Evolutionary conservation across 176 grass and related monocot species (phyloP), one percentile per base, ranked within the genome.

Genomic region (Coix lacrymajobi): DNA sequence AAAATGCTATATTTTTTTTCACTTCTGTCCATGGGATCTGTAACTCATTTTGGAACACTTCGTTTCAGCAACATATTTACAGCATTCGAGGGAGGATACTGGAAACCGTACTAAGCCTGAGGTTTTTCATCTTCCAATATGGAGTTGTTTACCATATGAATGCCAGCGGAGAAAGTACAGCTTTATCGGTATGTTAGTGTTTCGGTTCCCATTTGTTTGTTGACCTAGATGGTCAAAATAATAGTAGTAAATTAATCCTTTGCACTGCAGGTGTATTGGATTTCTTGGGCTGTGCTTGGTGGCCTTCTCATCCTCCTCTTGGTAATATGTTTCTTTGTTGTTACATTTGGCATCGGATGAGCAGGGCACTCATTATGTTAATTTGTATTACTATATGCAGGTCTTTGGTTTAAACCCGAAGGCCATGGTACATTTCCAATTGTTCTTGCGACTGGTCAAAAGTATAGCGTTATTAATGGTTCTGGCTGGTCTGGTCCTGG

Each of bases 81-180:
- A 94, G 90, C 17, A 13, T 94, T 34, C 83, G 95, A 63, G 95
- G 95, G 51, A 90, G 92, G 46, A 94, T 97, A 87, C 78, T 97
- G 65, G 95, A 97, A 63, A 92, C 88, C 54, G 74, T 97, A 83
- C 58, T 92, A 49, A 97, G 95, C 84, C 85, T 92, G 39, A 92
- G 95, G 60, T 97, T 97, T 78, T 92, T 97, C 61, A 81, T 97
- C 61, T 97, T 97, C 81, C 95, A 97, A 78, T 97, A 89, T 78
- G 95, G 95, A 79, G 78, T 97, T 81, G 95, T 97, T 65, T 97
- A 97, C 86, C 91, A 94, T 78, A 88, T 97, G 90, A 6, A 92
- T 69, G 88, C 86, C 73, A 85, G 77, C 44, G 10, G 38, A 26
- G 1, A 39, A 62, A 86, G 81, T 81, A 94, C 85, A 39, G 67